Conservation (phyloP, 495 filamentous ascomycete genomes). For the Talaromyces stipitatus region DNA sequence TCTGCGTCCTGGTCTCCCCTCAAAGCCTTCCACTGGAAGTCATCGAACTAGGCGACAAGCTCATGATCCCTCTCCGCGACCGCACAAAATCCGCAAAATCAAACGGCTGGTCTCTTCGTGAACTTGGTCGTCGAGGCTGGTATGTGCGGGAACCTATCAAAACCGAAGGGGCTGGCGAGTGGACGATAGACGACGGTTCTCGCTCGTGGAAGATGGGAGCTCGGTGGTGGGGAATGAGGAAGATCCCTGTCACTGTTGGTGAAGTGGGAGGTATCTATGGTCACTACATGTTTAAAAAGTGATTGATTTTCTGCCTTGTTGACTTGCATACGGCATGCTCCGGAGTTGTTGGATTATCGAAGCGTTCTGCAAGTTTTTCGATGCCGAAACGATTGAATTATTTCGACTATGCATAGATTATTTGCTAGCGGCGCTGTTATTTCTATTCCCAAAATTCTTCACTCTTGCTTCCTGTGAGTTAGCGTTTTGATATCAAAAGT, state of each 20-base stretch:
- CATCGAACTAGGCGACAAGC: conserved; percentile 67
- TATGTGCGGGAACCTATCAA: conserved; percentile 48
- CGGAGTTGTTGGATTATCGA: background rate
- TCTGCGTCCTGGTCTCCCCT: conserved; percentile 52
- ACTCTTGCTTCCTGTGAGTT: background rate
- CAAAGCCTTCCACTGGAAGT: conserved; percentile 68
- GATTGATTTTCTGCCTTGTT: conserved; percentile 16
- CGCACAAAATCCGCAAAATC: conserved; percentile 42
- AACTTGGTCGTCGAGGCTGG: conserved; percentile 64
- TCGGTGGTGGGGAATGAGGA: conserved; percentile 81
- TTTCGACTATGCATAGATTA: background rate
- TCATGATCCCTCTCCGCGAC: conserved; percentile 52
- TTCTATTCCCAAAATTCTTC: background rate
- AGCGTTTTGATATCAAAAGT: conserved; percentile 1
- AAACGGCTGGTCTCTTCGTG: conserved; percentile 59
- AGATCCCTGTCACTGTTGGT: conserved; percentile 68
- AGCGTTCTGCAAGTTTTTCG: background rate
- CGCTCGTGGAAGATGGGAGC: conserved; percentile 84
- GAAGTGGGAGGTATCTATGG: conserved; percentile 85
- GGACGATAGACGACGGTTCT: conserved; percentile 39
- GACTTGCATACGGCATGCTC: background rate
- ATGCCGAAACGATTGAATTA: background rate
- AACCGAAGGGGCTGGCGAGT: conserved; percentile 14
- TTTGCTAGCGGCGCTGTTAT: background rate
- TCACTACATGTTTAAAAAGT: conserved; percentile 74